Conservation (phyloP, 768 basidiomycete species). For the Termitomyces sp. region DNA sequence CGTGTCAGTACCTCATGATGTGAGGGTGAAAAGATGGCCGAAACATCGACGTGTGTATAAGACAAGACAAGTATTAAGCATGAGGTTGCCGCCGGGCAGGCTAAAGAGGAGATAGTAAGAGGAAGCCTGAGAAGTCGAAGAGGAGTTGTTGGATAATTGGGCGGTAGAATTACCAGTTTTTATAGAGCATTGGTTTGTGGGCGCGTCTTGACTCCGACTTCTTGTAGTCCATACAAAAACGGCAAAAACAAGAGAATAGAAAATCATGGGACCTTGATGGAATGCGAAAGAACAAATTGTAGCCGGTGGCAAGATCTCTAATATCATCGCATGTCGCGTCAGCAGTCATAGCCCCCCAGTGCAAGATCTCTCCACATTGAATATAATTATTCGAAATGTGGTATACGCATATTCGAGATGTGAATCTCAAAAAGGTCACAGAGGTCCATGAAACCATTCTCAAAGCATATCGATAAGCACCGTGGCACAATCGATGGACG, state of each 20-base stretch:
- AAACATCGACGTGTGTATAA: background rate
- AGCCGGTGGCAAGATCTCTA: background rate
- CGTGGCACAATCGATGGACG: too few relatives aligned
- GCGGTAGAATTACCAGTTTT: too few relatives aligned
- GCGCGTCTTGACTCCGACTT: background rate
- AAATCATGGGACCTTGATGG: background rate
- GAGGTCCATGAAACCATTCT: too few relatives aligned
- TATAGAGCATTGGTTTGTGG: background rate
- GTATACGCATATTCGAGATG: too few relatives aligned
- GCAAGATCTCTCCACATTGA: too few relatives aligned
- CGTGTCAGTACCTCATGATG: background rate
- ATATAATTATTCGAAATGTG: too few relatives aligned
- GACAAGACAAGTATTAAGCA: background rate
- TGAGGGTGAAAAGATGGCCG: background rate
- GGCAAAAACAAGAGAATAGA: background rate
- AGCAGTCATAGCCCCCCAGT: background rate
- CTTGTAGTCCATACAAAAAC: background rate
- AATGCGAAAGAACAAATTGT: background rate
- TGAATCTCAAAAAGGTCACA: too few relatives aligned
- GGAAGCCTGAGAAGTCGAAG: background rate
- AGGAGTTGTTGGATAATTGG: background rate
- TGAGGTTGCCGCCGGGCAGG: background rate
- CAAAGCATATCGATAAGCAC: too few relatives aligned
- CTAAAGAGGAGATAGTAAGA: background rate
- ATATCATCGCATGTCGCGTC: background rate